A percentile compares a stretch with the other conserved stretches of the same genome.
These are phyloP conservation scores for Lepidopterella palustris DNA, from an alignment of 495 filamentous ascomycete species.

Conservation along the genomic window DNA sequence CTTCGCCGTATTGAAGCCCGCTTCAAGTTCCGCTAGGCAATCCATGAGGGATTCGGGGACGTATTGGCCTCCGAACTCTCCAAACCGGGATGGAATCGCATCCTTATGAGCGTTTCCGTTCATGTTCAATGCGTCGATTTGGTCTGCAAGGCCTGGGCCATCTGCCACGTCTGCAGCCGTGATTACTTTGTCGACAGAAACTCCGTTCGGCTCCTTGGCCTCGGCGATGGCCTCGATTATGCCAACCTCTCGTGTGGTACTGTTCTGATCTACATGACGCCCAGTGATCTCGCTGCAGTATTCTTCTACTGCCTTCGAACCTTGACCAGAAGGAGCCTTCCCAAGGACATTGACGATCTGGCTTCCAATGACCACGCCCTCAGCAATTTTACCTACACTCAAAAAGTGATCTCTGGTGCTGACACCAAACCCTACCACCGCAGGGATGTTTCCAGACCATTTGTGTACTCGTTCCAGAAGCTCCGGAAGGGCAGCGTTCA, in stretches of 20 bases:
- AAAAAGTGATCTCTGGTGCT: conserved; percentile 93
- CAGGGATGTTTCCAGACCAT: conserved; percentile 83
- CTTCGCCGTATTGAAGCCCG: conserved; percentile 78
- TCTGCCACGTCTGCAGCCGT: conserved; percentile 51
- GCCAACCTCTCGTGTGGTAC: conserved; percentile 52
- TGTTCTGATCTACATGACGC: conserved; percentile 25
- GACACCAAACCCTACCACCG: conserved; percentile 91
- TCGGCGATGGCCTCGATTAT: conserved; percentile 57
- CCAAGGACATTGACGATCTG: conserved; percentile 80
- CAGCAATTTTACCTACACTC: conserved; percentile 71
- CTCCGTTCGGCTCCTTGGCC: conserved; percentile 48
- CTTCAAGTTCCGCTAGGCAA: conserved; percentile 83
- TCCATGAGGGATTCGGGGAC: conserved; percentile 98
- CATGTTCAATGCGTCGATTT: conserved; percentile 65
- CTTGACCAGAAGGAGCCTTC: conserved; percentile 61
- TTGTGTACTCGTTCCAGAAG: conserved; percentile 81
- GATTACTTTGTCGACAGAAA: conserved; percentile 56
- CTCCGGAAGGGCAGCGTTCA: conserved; percentile 72
- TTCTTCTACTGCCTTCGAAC: conserved; percentile 69
- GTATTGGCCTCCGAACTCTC: conserved; percentile 97
- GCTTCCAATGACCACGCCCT: conserved; percentile 96
- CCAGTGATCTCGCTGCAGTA: conserved; percentile 80
- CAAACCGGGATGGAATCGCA: conserved; percentile 75
- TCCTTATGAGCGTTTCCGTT: conserved; percentile 42
- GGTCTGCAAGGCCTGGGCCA: conserved; percentile 60